Percentiles rank a stretch among this genome's conserved stretches.
Evolutionary conservation across 371 early-diverging fungal genomes (phyloP).

Genomic region (Rhizopus arrhizus): DNA sequence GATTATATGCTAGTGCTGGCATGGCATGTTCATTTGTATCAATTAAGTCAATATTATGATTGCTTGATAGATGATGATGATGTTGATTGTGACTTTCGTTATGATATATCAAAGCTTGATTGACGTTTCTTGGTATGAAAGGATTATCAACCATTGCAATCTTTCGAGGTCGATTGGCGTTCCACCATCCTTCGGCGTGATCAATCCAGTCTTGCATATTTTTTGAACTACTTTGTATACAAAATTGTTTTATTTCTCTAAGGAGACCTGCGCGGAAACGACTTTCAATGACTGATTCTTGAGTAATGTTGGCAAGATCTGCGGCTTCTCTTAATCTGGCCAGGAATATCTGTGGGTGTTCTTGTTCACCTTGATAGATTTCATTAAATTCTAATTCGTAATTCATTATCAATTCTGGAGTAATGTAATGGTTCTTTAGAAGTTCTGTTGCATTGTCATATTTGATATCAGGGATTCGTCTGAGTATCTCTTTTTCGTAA

Average conservation of each 20-base stretch:
- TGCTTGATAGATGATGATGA: neutral
- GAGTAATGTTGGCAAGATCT: conserved; percentile 2
- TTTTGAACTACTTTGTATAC: neutral
- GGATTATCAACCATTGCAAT: neutral
- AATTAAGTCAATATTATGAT: neutral
- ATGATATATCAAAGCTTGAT: neutral
- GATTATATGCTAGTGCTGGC: no score
- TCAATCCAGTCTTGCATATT: neutral
- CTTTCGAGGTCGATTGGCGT: neutral
- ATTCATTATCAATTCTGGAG: no score
- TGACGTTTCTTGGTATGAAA: neutral
- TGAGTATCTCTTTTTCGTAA: no score
- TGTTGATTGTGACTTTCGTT: no score
- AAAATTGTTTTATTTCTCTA: neutral
- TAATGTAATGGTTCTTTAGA: no score
- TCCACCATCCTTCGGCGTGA: neutral
- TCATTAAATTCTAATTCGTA: neutral
- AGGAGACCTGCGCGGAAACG: conserved; percentile 8
- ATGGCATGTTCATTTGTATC: neutral
- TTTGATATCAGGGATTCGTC: no score
- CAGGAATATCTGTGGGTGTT: conserved; percentile 6
- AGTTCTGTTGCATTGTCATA: no score
- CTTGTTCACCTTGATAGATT: neutral
- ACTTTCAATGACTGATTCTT: neutral
- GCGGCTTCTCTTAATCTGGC: conserved; percentile 10